Conservation (phyloP, 306 rosid species). For the Vicia faba region DNA sequence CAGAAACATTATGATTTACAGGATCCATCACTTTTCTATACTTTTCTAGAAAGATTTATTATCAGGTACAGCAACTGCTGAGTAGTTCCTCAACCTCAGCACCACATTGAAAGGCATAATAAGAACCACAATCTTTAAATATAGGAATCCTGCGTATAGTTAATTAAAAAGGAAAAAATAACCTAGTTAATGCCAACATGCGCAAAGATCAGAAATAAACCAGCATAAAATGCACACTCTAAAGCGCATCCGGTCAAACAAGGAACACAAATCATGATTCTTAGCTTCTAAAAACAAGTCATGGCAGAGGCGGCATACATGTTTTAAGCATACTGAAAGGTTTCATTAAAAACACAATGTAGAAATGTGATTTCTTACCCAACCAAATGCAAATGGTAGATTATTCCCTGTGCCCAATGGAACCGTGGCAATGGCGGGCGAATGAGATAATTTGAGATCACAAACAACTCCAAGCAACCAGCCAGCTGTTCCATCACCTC, state of each 20-base stretch:
- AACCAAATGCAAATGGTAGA: conserved; percentile 98
- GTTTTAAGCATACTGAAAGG: not conserved
- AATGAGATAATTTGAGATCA: conserved; percentile 78
- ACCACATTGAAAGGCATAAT: not conserved
- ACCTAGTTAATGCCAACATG: not conserved
- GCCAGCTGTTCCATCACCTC: conserved; percentile 99
- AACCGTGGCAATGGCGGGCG: conserved; percentile 88
- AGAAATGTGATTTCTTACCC: conserved; percentile 60
- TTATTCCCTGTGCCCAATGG: conserved; percentile 98
- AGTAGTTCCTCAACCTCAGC: conserved; percentile 16
- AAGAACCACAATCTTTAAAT: conserved; percentile 12
- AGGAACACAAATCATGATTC: not conserved
- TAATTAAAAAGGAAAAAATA: not conserved
- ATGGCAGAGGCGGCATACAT: conserved; percentile 2
- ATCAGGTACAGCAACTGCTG: not conserved
- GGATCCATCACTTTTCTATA: not conserved
- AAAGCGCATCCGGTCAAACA: conserved; percentile 19
- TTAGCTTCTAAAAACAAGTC: conserved; percentile 15
- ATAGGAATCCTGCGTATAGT: not conserved
- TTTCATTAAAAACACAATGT: conserved; percentile 30
- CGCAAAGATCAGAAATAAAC: conserved; percentile 17
- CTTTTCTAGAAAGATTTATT: conserved; percentile 10
- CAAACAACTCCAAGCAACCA: conserved; percentile 99
- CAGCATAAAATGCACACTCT: conserved; percentile 19
- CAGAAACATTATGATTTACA: conserved; percentile 20